Evolutionary conservation across 1,284 basidiomycete genomes (phyloP), one percentile per base, ranked within the genome.

Genomic region (Apiotrichum sp.): DNA sequence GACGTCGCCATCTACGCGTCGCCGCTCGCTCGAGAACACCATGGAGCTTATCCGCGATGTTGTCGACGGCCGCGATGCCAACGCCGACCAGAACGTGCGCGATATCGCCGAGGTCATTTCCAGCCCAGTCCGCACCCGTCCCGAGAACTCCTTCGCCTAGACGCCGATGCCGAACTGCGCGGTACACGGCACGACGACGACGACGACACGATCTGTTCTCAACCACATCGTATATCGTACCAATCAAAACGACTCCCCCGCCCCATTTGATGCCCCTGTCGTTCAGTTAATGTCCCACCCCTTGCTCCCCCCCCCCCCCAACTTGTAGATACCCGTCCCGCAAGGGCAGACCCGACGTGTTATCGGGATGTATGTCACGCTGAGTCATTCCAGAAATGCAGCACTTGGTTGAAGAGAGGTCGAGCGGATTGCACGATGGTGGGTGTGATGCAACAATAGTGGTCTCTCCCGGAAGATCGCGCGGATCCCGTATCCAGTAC

Each of bases 1-100:
- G 84, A 96, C 93, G 47, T 90, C 87, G 70, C 95, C 96, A 9
- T 93, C 89, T 69, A 98, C 87, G 57, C 82, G 96, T 63, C 80
- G 93, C 73, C 82, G 93, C 66, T 93, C 89, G 70, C 79, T 98
- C 72, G 95, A 98, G 80, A 93, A 89, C 72, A 98, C 95, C 52
- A 92, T 96, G 80, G 87, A 87, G 66, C 83, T 98, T 75, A 96
- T 99, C 70, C 87, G 92, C 75, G 88, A 89, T 64, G 89, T 87
- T 10, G 83, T 86, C 72, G 90, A 91, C 59, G 87, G 86, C 41
- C 82, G 78, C 70, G 83, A 77, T 55, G 71, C 74, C 34, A 66
- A 65, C 46, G 71, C 70, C 7, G 72, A 75, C 61, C 62, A 59
- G 31, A 65, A 72, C 55, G 59, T 77, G 22, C 67, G 72, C 58